phyloP scores from a whole-genome alignment of 1,284 basidiomycete genomes.

The Ganoderma multipileum region DNA sequence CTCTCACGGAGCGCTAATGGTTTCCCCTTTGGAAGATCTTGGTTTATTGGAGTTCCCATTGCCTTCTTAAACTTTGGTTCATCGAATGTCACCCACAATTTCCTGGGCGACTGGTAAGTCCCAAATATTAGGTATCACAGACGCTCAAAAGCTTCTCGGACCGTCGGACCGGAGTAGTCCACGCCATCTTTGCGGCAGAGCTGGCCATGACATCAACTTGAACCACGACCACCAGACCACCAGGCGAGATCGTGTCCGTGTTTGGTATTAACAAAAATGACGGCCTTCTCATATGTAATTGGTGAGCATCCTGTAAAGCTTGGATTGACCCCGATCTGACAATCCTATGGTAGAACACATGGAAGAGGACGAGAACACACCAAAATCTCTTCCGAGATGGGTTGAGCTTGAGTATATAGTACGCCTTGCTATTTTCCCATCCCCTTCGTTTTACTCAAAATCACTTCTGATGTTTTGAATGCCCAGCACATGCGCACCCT shows the following conservation, averaged over 20 bases:
- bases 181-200: too few species aligned
- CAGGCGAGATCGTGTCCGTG: background rate
- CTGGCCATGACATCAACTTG: background rate
- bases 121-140: background rate
- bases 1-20: slow-evolving; percentile 87
- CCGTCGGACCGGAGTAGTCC: background rate
- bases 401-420: slow-evolving; percentile 83
- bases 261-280: background rate
- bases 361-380: slow-evolving; percentile 88
- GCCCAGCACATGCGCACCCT: slow-evolving; percentile 86
- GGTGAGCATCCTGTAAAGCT: slow-evolving; percentile 35
- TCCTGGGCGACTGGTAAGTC: too few species aligned
- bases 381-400: slow-evolving; percentile 84
- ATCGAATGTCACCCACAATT: slow-evolving; percentile 51
- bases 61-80: slow-evolving; percentile 47
- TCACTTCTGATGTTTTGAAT: slow-evolving; percentile 7
- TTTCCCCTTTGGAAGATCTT: too few species aligned
- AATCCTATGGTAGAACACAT: slow-evolving; percentile 78
- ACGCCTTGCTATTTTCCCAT: slow-evolving; percentile 10
- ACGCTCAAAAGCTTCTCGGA: background rate
- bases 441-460: background rate
- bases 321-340: background rate
- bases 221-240: background rate
- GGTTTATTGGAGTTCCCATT: too few species aligned
- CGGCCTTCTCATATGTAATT: slow-evolving; percentile 45